These are phyloP conservation scores for Zoysia pacifica DNA, from an alignment of 176 grass and related monocot species.

Conservation along the genomic window DNA sequence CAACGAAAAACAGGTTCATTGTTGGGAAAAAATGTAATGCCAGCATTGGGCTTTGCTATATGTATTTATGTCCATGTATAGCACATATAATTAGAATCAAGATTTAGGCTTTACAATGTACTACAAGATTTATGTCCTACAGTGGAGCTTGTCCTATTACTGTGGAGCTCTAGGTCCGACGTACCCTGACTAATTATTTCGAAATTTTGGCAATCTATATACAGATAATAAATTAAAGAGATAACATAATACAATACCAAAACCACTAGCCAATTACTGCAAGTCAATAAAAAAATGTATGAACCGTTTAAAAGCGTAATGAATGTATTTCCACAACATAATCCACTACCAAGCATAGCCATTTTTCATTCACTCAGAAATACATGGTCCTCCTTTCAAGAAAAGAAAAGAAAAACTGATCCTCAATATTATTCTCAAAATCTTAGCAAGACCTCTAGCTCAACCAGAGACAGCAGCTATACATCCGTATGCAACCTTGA, in stretches of 20 bases:
- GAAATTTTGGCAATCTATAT: neutral
- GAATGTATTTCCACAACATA: neutral
- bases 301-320: neutral
- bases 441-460: neutral
- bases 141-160: neutral
- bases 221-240: neutral
- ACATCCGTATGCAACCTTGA: neutral
- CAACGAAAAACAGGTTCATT: slow-evolving; percentile 24
- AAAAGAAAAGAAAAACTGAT: too few relatives aligned
- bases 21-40: slow-evolving; percentile 11
- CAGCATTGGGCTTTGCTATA: neutral
- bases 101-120: neutral
- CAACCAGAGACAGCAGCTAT: neutral
- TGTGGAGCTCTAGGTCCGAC: neutral
- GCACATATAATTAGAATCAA: neutral
- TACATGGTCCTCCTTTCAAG: neutral
- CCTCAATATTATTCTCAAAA: neutral
- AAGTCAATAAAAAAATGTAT: neutral
- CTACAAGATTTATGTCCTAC: neutral
- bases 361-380: neutral
- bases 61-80: slow-evolving; percentile 24
- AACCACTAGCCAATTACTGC: neutral
- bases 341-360: neutral
- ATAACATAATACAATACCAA: too few relatives aligned
- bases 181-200: slow-evolving; percentile 1